Evolutionary conservation across 2,329 filamentous ascomycete genomes (phyloP), one percentile per base, ranked within the genome.

Genomic region (Calonectria naviculata): DNA sequence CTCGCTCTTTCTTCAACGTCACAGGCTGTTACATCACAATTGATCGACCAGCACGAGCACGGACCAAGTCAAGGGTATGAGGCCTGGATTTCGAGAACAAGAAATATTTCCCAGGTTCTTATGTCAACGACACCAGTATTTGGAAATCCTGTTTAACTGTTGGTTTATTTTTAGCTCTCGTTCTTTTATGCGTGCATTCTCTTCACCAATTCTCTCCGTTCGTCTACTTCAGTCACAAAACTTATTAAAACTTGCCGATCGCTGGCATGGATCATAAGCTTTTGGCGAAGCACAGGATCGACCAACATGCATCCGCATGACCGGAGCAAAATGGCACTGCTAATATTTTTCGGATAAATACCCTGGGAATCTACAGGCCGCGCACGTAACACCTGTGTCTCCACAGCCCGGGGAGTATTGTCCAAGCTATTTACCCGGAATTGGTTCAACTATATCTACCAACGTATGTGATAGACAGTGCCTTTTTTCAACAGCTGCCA

Each of bases 291-390:
- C 10, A 41, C 12, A 31, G 36, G 56, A 61, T 61, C 36, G 28
- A 61, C 56, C 36, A 44, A 29, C 56, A 29, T 41, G 36, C 56
- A 42, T 44, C 38, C 26, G 13, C 56, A 61, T 61, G 24, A 42
- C 38, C 24, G n/a, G 56, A n/a, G 19, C 24, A 61, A 21, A 44
- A 29, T 61, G 24, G 5, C 17, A n/a, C 56, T 61, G 56, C 31
- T 21, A 9, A 29, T 58, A 24, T 58, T 58, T 46, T 58, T 58
- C 52, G 56, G 56, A 61, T 61, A 61, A 61, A 61, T 44, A 44
- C 36, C 36, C 56, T 61, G 38, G 56, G 56, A 42, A 29, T 42
- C 26, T 44, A 24, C 56, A 61, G 26, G 24, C 17, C 2, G 26
- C 36, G 26, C 24, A 21, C 44, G 24, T n/a, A 34, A 36, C 28